A percentile compares a stretch with the other conserved stretches of the same genome.
Conservation (phyloP, 495 filamentous ascomycete genomes). For the Aspergillus conjunctus region DNA sequence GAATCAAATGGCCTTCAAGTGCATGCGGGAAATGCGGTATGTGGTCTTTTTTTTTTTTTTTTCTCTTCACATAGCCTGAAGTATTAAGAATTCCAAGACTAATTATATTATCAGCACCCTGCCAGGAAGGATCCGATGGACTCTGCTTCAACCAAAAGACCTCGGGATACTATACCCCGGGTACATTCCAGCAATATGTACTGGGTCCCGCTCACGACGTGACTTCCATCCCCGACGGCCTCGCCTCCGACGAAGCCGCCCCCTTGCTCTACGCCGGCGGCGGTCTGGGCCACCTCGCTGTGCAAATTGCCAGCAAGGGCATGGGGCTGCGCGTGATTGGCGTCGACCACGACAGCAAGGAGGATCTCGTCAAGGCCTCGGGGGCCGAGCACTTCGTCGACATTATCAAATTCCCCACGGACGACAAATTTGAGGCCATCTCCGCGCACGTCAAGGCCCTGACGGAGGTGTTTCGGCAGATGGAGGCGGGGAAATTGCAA, state of each 20-base stretch:
- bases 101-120: slow-evolving; percentile 40
- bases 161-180: slow-evolving; percentile 59
- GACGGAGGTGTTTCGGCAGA: slow-evolving; percentile 62
- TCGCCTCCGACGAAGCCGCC: slow-evolving; percentile 60
- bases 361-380: slow-evolving; percentile 56
- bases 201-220: slow-evolving; percentile 65
- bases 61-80: not conserved
- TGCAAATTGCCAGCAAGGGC: slow-evolving; percentile 62
- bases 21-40: slow-evolving; percentile 52
- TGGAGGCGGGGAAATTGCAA: slow-evolving; percentile 57
- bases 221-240: slow-evolving; percentile 65
- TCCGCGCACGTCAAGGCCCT: slow-evolving; percentile 57
- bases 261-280: slow-evolving; percentile 69
- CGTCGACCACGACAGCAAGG: slow-evolving; percentile 67
- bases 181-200: slow-evolving; percentile 76
- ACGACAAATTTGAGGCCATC: slow-evolving; percentile 49
- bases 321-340: slow-evolving; percentile 71
- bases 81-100: not conserved
- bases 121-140: slow-evolving; percentile 60
- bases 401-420: slow-evolving; percentile 55
- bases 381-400: slow-evolving; percentile 74
- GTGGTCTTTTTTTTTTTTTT: slow-evolving; percentile 18
- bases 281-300: slow-evolving; percentile 66
- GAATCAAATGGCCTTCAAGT: slow-evolving; percentile 58
- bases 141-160: slow-evolving; percentile 60